Evolutionary conservation across 148 eudicot genomes (phyloP).

Genomic region (Dianthus caryophyllus): DNA sequence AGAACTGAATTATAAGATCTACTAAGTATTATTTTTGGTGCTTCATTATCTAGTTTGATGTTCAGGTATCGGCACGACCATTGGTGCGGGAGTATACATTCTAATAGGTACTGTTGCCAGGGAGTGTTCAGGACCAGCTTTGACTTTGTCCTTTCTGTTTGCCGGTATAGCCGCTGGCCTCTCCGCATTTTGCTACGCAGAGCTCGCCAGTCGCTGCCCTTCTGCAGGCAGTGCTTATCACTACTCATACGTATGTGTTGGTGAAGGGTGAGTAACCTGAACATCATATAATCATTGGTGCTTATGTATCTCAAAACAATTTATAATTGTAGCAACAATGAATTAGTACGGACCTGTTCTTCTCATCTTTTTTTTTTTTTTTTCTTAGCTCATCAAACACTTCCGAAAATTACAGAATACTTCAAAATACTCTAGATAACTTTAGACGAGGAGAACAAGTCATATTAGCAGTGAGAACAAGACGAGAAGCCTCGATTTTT

Average conservation of each 20-base stretch:
- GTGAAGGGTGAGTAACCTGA: slow-evolving; percentile 61
- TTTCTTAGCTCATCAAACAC: too few species aligned
- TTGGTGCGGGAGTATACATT: slow-evolving; percentile 90
- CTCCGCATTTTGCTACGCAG: slow-evolving; percentile 88
- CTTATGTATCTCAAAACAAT: background rate
- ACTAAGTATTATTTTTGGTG: background rate
- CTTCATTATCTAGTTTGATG: slow-evolving; percentile 3
- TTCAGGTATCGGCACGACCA: slow-evolving; percentile 80
- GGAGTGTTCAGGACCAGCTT: slow-evolving; percentile 79
- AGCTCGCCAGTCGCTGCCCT: slow-evolving; percentile 92
- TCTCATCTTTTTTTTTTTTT: too few species aligned
- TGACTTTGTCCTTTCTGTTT: slow-evolving; percentile 68
- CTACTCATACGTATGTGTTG: slow-evolving; percentile 75
- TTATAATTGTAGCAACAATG: background rate
- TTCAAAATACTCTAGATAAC: too few species aligned
- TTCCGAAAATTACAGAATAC: too few species aligned
- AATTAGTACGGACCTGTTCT: too few species aligned
- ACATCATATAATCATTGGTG: background rate
- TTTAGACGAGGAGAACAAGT: too few species aligned
- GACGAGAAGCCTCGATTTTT: background rate
- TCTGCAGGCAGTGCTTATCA: slow-evolving; percentile 95
- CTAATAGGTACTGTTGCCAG: slow-evolving; percentile 86
- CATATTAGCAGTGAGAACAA: background rate
- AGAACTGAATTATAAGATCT: background rate
- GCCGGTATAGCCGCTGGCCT: slow-evolving; percentile 91